These are phyloP conservation scores for Asterophora lycoperdoides DNA, from an alignment of 768 basidiomycete species.

Conservation along the genomic window DNA sequence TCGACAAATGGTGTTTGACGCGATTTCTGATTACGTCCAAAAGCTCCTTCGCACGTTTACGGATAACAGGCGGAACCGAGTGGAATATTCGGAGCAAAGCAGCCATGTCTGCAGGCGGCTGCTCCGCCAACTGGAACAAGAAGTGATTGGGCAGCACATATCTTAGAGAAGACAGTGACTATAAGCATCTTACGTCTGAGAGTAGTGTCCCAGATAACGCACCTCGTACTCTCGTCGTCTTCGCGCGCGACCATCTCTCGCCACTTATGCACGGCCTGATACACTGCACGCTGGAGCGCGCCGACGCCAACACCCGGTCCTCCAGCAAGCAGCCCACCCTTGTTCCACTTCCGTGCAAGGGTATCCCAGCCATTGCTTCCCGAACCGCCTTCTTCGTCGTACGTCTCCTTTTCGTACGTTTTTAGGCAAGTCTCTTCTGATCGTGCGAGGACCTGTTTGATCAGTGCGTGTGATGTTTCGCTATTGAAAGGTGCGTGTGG, in stretches of 20 bases:
- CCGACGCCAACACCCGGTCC: conserved; percentile 32
- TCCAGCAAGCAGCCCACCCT: conserved; percentile 41
- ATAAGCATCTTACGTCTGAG: conserved; percentile 1
- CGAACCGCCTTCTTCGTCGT: conserved; percentile 59
- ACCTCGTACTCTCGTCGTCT: conserved; percentile 86
- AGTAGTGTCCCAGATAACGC: conserved; percentile 3
- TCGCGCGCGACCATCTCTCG: conserved; percentile 72
- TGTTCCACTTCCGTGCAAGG: conserved; percentile 82
- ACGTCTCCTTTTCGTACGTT: conserved; percentile 63
- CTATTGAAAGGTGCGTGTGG: conserved; percentile 16
- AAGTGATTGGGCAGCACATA: conserved; percentile 75
- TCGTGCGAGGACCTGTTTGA: conserved; percentile 63
- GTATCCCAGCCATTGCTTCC: conserved; percentile 77
- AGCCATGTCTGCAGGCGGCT: conserved; percentile 61
- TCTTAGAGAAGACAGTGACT: conserved; percentile 28
- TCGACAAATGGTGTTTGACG: conserved; percentile 31
- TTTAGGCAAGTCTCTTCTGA: conserved; percentile 77
- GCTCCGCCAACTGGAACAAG: conserved; percentile 70
- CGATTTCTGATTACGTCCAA: conserved; percentile 55
- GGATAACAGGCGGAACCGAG: conserved; percentile 59
- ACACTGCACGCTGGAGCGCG: conserved; percentile 55
- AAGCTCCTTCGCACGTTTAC: conserved; percentile 59
- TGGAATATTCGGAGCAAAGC: conserved; percentile 57
- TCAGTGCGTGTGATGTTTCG: conserved; percentile 34
- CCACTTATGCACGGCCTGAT: conserved; percentile 76